Base-by-base conservation (phyloP, 331 rosid genomes). In the Spiraea crenata region DNA sequence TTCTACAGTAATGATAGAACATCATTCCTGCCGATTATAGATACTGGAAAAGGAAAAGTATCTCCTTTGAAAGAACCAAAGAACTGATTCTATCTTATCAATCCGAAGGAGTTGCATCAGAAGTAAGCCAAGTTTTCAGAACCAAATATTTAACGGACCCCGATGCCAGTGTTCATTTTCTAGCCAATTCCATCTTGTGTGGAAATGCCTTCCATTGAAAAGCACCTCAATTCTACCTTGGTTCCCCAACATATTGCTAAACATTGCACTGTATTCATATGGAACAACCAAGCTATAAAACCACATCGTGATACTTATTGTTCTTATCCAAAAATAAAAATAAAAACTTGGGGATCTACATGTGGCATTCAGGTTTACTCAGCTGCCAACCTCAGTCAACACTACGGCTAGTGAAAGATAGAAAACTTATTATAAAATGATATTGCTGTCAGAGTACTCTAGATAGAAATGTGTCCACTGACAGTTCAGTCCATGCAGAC, bases 51-150 rank as follows among this genome's bases (percentile, higher is more conserved):
- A 49, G n/a, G 59, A 49, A 48, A 35, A 49, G 12, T 47, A 65
- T 13, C 19, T 35, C 15, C 13, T 57, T 6, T 39, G 34, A 31
- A 57, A 1, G 62, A 57, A 31, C 62, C 12, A 31, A 57, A 57
- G 1, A 57, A 34, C 6, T 5, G 19, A 8, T 25, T 25, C 25
- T 31, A 34, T 15, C 19, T 15, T 7, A 65, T 65, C 40, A 62
- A 39, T 12, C 44, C 4, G 4, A 48, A 48, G 48, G 57, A 65
- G 16, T 8, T 3, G 9, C 70, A 25, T 2, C 7, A 47, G 45
- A 47, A 47, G 44, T 65, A 16, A 35, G 31, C 47, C 44, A 65
- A 46, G 15, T 65, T 65, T 65, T 51, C 34, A 8, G 57, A 65
- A 17, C 45, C 20, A 47, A 31, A 15, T 65, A 46, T 45, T 34